Percentiles rank a stretch among this genome's conserved stretches.
phyloP scores from a whole-genome alignment of 192 early-diverging fungal genomes.

The Umbelopsis sp. region DNA sequence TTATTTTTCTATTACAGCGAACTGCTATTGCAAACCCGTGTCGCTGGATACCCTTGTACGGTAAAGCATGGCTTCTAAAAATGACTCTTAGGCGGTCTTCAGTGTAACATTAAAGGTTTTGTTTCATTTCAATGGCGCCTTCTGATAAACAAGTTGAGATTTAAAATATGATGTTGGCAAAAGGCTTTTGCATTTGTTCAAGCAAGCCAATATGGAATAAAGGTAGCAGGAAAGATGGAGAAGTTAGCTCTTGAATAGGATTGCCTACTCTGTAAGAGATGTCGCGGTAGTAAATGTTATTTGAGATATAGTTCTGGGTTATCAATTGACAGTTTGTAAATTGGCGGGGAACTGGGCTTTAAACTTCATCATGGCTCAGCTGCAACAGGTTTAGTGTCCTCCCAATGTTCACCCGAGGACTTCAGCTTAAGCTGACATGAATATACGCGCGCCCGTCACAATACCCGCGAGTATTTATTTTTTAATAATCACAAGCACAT shows the following conservation, averaged over 20 bases:
- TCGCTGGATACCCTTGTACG: neutral
- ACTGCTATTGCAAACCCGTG: neutral
- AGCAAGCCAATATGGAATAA: no score
- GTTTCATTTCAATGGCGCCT: neutral
- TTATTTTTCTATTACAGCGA: neutral
- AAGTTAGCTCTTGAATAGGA: no score
- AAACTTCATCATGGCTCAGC: neutral
- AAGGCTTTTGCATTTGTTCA: neutral
- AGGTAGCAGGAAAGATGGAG: no score
- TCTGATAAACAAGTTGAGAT: neutral
- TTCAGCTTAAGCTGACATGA: neutral
- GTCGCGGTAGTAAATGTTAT: no score
- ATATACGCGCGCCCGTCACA: no score
- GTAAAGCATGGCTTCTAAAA: constrained; percentile 6
- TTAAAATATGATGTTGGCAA: neutral
- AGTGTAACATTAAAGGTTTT: constrained; percentile 16
- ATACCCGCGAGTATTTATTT: no score
- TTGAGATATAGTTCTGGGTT: no score
- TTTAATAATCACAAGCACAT: no score
- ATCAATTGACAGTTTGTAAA: neutral
- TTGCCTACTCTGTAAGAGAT: no score
- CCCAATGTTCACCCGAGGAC: neutral
- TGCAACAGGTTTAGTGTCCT: neutral
- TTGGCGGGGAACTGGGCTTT: neutral
- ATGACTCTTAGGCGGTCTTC: neutral